Base-by-base conservation (phyloP, 2,329 filamentous ascomycete genomes). In the Chalara sp. region DNA sequence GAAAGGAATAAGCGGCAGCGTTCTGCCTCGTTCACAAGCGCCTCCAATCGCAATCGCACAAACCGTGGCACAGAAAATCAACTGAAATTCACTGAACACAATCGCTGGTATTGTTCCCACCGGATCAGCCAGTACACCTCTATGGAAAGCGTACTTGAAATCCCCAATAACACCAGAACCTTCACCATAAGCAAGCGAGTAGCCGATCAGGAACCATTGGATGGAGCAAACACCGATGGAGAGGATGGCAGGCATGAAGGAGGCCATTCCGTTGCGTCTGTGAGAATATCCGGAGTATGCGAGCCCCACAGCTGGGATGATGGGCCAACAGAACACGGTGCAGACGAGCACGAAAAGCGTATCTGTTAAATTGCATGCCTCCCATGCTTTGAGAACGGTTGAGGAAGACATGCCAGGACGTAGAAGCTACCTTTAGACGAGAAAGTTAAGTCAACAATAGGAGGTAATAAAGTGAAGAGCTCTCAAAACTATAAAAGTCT, bases 281-380 rank as follows among this genome's bases (percentile, higher is more conserved):
- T 80, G 74, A 6, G 79, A 74, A 42, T 85, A 74, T 48, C 82
- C 82, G 51, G 78, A 76, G 63, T 86, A 86, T 2, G 84, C 70
- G 7, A 86, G 70, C 41, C 80, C 81, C 58, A 85, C 80, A n/a
- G 80, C 81, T 1, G 81, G 81, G 48, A 84, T 81, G 61, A 85
- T 85, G 49, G 83, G 67, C 75, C 78, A 84, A 52, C 84, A 81
- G 51, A 84, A 71, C 61, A 77, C 80, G 6, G 69, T 72, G 63
- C 79, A 81, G 55, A 80, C 69, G 51, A 80, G 65, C 44, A 80
- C 72, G 61, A 81, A 84, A 47, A 74, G 10, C 13, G 75, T 77
- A 57, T 78, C 75, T n/a, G 64, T 75, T 53, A 73, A 71, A 61
- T 74, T 70, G 62, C 75, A 78, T 46, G 70, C 67, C 48, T 75